Evolutionary conservation across 1,284 basidiomycete species (phyloP), one percentile per base, ranked within the genome.

Genomic region (Sporisorium iseilematis-ciliati): DNA sequence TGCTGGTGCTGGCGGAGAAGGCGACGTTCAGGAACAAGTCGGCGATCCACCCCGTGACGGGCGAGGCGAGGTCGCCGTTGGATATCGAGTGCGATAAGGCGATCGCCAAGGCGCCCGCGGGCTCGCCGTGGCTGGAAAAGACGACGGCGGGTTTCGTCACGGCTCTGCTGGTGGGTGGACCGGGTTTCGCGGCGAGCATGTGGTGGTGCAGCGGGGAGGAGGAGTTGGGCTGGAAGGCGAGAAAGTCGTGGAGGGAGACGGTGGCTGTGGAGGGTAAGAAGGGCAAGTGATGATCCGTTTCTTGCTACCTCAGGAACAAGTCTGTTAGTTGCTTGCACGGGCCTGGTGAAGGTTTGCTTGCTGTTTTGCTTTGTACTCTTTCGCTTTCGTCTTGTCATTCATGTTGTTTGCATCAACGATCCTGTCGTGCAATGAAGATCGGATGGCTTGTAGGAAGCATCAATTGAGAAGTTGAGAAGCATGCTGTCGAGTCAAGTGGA

Each of bases 141-240:
- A 70, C 69, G 0, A 58, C 48, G 23, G 31, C 23, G 1, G 77
- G 77, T 0, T 55, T 75, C 21, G n/a, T 68, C 2, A 7, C 63
- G 14, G 77, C 66, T 4, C 41, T 52, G 4, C 29, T 78, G 38
- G 57, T 67, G 3, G 77, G 50, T 18, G 77, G 77, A 0, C 77
- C 77, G 7, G 77, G 77, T 0, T 67, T 75, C 45, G 77, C 77
- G 0, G 77, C 77, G 0, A 65, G 72, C 53, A 70, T 78, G 64
- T 78, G 77, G 77, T 78, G 77, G 77, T 70, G 70, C 69, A 64
- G 69, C 46, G 77, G 77, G 20, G 77, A 78, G 55, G 77, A 78
- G 48, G 77, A 78, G 57, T 25, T 70, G 12, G 77, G 77, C 1
- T 78, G 77, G 77, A 75, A 76, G 64, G 69, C 73, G 7, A 53